Percentiles rank a stretch among this genome's conserved stretches.
phyloP scores from a whole-genome alignment of 1,139 yeast species.

The Candida tropicalis region DNA sequence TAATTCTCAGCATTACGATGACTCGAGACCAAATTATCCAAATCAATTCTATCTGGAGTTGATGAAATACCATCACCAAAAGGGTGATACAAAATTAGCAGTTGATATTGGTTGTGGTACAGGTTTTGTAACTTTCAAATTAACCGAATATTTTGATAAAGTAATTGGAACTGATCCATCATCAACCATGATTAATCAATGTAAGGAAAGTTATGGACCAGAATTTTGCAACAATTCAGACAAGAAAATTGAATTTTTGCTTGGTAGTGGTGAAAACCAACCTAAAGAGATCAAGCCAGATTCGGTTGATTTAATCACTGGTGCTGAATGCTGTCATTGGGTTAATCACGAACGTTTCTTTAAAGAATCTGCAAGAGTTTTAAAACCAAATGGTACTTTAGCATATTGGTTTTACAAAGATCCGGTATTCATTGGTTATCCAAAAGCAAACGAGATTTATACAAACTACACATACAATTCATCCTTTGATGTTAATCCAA shows the following conservation, averaged over 20 bases:
- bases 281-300: constrained; percentile 24
- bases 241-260: constrained; percentile 26
- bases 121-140: constrained; percentile 69
- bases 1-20: constrained; percentile 38
- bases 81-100: constrained; percentile 31
- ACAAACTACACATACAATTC: constrained; percentile 42
- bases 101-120: constrained; percentile 87
- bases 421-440: constrained; percentile 50
- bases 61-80: constrained; percentile 28
- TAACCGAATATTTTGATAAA: constrained; percentile 45
- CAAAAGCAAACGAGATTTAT: constrained; percentile 44
- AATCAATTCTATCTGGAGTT: constrained; percentile 33
- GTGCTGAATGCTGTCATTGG: constrained; percentile 86
- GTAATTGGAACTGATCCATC: constrained; percentile 74
- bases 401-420: constrained; percentile 84
- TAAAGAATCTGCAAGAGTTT: constrained; percentile 46
- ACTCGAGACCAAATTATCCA: constrained; percentile 43
- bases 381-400: constrained; percentile 63
- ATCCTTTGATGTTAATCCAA: constrained; percentile 21
- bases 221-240: constrained; percentile 3
- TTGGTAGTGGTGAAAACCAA: constrained; percentile 34
- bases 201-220: constrained; percentile 23
- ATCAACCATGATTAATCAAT: constrained; percentile 58
- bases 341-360: constrained; percentile 59
- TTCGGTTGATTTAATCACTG: constrained; percentile 63